These are phyloP conservation scores for Rosa persica DNA, from an alignment of 306 rosid species.

Conservation along the genomic window DNA sequence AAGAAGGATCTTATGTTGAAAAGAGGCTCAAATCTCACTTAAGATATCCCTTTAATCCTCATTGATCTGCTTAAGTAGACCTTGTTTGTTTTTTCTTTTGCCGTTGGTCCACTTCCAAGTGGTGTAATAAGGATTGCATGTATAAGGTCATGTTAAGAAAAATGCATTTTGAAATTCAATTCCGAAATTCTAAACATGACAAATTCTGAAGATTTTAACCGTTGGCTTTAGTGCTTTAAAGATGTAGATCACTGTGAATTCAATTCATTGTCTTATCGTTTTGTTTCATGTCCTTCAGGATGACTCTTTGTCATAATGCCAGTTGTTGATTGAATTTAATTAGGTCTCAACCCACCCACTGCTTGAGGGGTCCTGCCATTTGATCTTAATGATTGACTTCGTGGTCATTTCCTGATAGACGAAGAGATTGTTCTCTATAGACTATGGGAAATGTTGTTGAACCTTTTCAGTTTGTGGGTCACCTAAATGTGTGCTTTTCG, in stretches of 20 bases:
- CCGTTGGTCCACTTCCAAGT: constrained; percentile 25
- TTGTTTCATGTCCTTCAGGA: constrained; percentile 6
- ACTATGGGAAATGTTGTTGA: constrained; percentile 24
- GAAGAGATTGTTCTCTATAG: constrained; percentile 26
- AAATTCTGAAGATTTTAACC: not conserved
- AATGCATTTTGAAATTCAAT: not conserved
- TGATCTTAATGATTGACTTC: constrained; percentile 24
- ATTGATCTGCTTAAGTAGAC: constrained; percentile 19
- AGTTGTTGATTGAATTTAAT: not conserved
- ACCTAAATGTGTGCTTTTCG: constrained; percentile 23
- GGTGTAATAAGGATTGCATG: constrained; percentile 9
- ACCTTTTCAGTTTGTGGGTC: constrained; percentile 42
- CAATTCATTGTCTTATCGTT: not conserved
- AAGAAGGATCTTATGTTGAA: constrained; percentile 28
- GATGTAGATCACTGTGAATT: not conserved
- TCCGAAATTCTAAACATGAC: not conserved
- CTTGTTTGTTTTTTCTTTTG: constrained; percentile 8
- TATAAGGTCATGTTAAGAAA: not conserved
- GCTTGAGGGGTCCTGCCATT: constrained; percentile 39
- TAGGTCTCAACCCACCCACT: constrained; percentile 29
- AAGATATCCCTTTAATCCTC: not conserved
- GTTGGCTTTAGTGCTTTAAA: not conserved
- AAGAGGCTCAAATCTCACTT: constrained; percentile 17
- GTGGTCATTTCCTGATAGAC: constrained; percentile 27
- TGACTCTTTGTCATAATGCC: constrained; percentile 14